A percentile compares a stretch with the other conserved stretches of the same genome.
Conservation (phyloP, 2,329 filamentous ascomycete species). For the Phyllosticta capitalensis region DNA sequence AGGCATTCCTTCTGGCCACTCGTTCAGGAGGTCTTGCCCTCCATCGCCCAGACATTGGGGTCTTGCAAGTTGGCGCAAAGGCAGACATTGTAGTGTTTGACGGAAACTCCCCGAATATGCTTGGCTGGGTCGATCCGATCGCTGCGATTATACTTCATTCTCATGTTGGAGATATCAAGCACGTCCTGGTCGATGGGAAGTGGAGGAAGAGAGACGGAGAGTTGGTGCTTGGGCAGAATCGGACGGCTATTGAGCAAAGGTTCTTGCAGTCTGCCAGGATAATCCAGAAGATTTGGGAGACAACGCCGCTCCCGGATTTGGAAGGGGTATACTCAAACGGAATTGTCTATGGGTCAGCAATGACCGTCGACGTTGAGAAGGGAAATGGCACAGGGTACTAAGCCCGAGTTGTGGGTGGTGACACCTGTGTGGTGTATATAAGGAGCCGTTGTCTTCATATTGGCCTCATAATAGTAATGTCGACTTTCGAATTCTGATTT, state of each 20-base stretch:
- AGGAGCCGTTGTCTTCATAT: no score
- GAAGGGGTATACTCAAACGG: constrained; percentile 8
- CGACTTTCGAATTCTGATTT: no score
- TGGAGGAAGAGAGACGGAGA: constrained; percentile 39
- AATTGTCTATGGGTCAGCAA: constrained; percentile 1
- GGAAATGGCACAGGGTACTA: constrained; percentile 13
- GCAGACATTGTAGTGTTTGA: constrained; percentile 48
- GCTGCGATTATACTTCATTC: constrained; percentile 49
- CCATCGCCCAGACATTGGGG: constrained; percentile 42
- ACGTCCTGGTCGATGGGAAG: constrained; percentile 42
- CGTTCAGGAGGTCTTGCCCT: constrained; percentile 44
- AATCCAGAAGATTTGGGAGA: constrained; percentile 16
- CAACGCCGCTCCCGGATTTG: constrained; percentile 10
- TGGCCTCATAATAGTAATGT: no score
- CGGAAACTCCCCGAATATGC: constrained; percentile 38
- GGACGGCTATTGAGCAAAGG: constrained; percentile 12
- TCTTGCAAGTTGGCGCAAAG: constrained; percentile 41
- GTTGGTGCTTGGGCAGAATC: constrained; percentile 20
- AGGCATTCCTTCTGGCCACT: constrained; percentile 49
- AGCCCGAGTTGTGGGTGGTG: neutral
- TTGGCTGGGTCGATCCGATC: constrained; percentile 48
- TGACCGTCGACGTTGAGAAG: constrained; percentile 2
- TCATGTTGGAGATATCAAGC: constrained; percentile 42
- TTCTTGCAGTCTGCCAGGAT: constrained; percentile 17
- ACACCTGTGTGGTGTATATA: neutral